A percentile compares a stretch with the other conserved stretches of the same genome.
Evolutionary conservation across 2,329 filamentous ascomycete species (phyloP).

Genomic region (Purpureocillium lavendulum): DNA sequence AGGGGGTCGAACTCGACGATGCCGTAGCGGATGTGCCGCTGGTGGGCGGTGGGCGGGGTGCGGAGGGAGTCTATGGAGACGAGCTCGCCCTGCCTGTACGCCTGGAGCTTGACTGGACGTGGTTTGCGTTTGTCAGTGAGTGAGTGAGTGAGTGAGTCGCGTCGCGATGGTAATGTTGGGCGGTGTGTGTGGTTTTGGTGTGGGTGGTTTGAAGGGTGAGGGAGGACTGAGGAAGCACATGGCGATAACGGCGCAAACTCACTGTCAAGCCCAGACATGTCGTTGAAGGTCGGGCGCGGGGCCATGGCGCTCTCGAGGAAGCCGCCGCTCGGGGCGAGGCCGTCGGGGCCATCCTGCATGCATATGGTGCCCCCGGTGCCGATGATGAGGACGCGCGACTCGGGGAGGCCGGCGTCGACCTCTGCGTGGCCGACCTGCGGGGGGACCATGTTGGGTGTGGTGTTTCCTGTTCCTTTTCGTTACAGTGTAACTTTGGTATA

Average conservation of each 20-base stretch:
- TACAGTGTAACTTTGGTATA: too few species aligned
- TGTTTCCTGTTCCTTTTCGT: too few species aligned
- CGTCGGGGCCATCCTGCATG: conserved; percentile 75
- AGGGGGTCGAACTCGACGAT: conserved; percentile 78
- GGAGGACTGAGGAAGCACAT: too few species aligned
- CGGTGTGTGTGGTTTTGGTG: too few species aligned
- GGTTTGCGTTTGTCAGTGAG: too few species aligned
- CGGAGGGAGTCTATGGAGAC: conserved; percentile 58
- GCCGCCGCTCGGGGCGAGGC: conserved; percentile 69
- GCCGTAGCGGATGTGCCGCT: conserved; percentile 72
- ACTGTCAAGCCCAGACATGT: conserved; percentile 29
- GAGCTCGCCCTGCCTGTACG: conserved; percentile 39
- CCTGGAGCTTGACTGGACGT: conserved; percentile 37
- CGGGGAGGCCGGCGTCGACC: conserved; percentile 39
- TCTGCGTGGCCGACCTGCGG: conserved; percentile 1
- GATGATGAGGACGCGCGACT: conserved; percentile 79
- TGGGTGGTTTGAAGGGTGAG: too few species aligned
- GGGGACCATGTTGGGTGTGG: background rate
- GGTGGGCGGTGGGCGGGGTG: conserved; percentile 73
- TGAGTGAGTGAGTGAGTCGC: background rate
- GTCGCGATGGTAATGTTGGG: background rate
- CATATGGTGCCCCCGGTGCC: conserved; percentile 89
- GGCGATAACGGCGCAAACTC: too few species aligned
- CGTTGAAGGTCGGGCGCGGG: conserved; percentile 78
- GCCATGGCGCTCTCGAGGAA: conserved; percentile 80